Evolutionary conservation across 805 yeast species (phyloP), one percentile per base, ranked within the genome.

Genomic region (Candida parachauliodes): DNA sequence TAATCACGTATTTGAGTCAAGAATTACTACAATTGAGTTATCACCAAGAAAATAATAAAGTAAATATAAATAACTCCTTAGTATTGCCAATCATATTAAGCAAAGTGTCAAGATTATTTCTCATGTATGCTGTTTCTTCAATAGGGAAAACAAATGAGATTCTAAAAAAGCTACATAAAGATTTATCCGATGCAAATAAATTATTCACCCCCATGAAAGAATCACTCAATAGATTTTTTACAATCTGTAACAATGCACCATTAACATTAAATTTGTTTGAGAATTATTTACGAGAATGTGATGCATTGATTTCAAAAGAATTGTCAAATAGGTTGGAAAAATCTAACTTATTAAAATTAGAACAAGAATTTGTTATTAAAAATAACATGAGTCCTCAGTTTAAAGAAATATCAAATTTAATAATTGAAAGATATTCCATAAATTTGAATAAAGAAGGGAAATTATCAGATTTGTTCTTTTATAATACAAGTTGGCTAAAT

Each of bases 1-100:
- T 87, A 43, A 68, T 87, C 38, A 77, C 82, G 1, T 79, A 76
- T 44, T 55, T 86, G 28, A 76, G 80, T 38, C 95, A 89, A 56
- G 95, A 91, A 46, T 59, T 83, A 23, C 52, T 81, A 17, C 74
- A 79, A 23, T 49, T 80, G 19, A 43, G 60, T 17, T 47, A 51
- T 39, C 40, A 50, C 31, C 45, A 51, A 5, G 29, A 41, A 2
- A 42, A 44, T 23, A 48, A 55, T 38, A 47, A 42, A 9, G 44
- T 68, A 14, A 49, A 48, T 8, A 38, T 55, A 12, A 42, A 50
- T 22, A 65, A 60, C 43, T 68, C 77, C 1, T 54, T 81, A 12
- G 81, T 71, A 0, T 54, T 79, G 10, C 81, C 88, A 1, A 59
- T 84, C 5, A 53, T 83, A 35, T 62, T 83, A 42, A 76, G 85